Percentiles rank a stretch among this genome's conserved stretches.
These are phyloP conservation scores for Starmera dryadoides DNA, from an alignment of 805 yeast species.

Conservation along the genomic window DNA sequence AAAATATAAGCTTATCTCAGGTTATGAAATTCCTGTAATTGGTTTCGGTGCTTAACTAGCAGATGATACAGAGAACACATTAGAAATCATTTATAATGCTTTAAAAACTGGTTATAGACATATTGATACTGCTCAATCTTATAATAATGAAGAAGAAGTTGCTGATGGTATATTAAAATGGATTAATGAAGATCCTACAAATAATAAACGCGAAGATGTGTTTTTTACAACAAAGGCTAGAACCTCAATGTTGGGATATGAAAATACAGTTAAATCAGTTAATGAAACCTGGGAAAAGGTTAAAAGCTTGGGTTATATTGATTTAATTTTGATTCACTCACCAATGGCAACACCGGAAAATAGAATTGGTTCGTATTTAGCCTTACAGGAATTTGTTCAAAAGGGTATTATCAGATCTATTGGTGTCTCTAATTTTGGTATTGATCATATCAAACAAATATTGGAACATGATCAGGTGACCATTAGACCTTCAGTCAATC, in stretches of 20 bases:
- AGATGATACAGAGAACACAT: slow-evolving; percentile 27
- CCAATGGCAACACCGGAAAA: slow-evolving; percentile 48
- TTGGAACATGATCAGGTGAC: slow-evolving; percentile 50
- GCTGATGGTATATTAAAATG: slow-evolving; percentile 52
- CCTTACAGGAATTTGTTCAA: slow-evolving; percentile 68
- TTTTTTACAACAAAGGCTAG: slow-evolving; percentile 69
- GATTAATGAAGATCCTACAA: slow-evolving; percentile 37
- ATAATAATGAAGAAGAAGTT: slow-evolving; percentile 56
- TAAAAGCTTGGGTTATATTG: slow-evolving; percentile 56
- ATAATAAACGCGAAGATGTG: slow-evolving; percentile 40
- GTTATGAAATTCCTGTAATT: slow-evolving; percentile 45
- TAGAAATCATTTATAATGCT: slow-evolving; percentile 45
- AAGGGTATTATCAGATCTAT: slow-evolving; percentile 55
- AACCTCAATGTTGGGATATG: slow-evolving; percentile 40
- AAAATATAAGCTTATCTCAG: slow-evolving; percentile 41
- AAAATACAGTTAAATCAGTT: slow-evolving; percentile 51
- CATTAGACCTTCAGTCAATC: slow-evolving; percentile 66
- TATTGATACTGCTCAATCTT: slow-evolving; percentile 64
- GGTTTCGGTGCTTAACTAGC: slow-evolving; percentile 50
- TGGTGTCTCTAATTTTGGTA: slow-evolving; percentile 75
- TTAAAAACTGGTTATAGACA: slow-evolving; percentile 65
- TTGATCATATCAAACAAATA: slow-evolving; percentile 54
- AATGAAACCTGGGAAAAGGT: slow-evolving; percentile 45
- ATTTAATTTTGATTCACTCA: slow-evolving; percentile 60
- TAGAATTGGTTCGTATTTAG: slow-evolving; percentile 62